Conservation (phyloP, 768 basidiomycete genomes). For the Auricularia cornea region DNA sequence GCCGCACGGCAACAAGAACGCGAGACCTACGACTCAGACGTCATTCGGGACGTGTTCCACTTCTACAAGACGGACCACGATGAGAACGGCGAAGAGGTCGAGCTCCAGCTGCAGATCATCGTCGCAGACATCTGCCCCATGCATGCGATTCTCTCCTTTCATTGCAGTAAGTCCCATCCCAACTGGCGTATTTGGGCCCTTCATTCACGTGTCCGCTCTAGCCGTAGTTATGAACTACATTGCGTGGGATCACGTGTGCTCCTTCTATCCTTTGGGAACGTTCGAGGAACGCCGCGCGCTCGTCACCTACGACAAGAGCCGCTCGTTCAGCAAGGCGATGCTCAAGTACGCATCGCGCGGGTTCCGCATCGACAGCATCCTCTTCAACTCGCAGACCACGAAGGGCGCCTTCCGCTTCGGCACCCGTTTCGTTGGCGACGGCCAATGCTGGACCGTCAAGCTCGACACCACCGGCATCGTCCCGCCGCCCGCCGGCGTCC, state of each 20-base stretch:
- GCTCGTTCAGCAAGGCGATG: neutral
- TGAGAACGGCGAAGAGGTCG: neutral
- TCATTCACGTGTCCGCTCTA: conserved; percentile 16
- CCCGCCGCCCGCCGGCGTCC: no score
- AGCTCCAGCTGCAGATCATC: conserved; percentile 34
- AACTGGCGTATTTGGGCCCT: neutral
- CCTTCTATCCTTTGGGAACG: conserved; percentile 34
- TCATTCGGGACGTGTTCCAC: conserved; percentile 22
- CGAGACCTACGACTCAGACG: conserved; percentile 12
- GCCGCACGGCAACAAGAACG: neutral
- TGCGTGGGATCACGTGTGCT: conserved; percentile 31
- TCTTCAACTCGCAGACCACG: no score
- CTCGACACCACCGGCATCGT: neutral
- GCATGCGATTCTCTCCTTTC: conserved; percentile 34
- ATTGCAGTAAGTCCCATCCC: conserved; percentile 33
- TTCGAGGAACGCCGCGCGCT: conserved; percentile 24
- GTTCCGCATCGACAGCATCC: conserved; percentile 20
- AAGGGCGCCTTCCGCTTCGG: neutral
- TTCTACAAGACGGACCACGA: conserved; percentile 18
- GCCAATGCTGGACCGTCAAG: neutral
- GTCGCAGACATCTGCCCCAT: conserved; percentile 25
- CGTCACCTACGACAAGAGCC: conserved; percentile 11
- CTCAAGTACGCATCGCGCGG: conserved; percentile 32
- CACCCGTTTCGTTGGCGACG: neutral
- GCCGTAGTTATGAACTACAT: conserved; percentile 37